A percentile compares a stretch with the other conserved stretches of the same genome.
These are phyloP conservation scores for Tulasnella sp. DNA, from an alignment of 768 basidiomycete genomes.

Conservation along the genomic window DNA sequence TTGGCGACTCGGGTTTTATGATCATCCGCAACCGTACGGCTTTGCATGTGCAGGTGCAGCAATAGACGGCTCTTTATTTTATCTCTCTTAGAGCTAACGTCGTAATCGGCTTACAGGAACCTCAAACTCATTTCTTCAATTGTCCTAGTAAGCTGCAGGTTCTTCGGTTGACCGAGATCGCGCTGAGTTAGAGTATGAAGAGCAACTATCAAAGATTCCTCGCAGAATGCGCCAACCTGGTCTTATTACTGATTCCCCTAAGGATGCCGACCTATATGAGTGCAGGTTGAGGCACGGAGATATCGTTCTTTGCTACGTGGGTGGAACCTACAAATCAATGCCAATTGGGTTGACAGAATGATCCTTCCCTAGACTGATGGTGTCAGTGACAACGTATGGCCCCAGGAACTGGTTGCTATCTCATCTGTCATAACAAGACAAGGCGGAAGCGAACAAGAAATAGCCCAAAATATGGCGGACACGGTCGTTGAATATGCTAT, in stretches of 20 bases:
- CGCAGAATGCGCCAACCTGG: constrained; percentile 12
- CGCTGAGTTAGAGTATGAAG: constrained; percentile 35
- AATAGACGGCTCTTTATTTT: neutral
- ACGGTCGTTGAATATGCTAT: constrained; percentile 65
- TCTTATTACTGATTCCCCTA: constrained; percentile 33
- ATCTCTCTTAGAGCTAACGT: neutral
- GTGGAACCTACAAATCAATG: constrained; percentile 30
- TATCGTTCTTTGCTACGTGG: constrained; percentile 50
- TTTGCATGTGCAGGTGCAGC: constrained; percentile 17
- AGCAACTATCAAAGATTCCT: constrained; percentile 31
- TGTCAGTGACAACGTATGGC: constrained; percentile 57
- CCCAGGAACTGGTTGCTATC: constrained; percentile 64
- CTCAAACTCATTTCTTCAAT: constrained; percentile 49
- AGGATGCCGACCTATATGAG: constrained; percentile 48
- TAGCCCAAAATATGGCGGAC: constrained; percentile 69
- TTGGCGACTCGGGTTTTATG: constrained; percentile 36
- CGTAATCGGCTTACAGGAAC: constrained; percentile 31
- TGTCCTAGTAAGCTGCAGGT: constrained; percentile 42
- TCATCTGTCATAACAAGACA: constrained; percentile 61
- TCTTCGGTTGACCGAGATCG: neutral
- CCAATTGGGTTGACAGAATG: neutral
- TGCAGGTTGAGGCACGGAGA: constrained; percentile 53
- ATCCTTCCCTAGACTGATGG: constrained; percentile 48
- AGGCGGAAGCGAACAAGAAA: constrained; percentile 35
- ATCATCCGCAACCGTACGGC: constrained; percentile 31